A percentile compares a stretch with the other conserved stretches of the same genome.
Evolutionary conservation across 2,329 filamentous ascomycete genomes (phyloP).

Genomic region (Colletotrichum sp.): DNA sequence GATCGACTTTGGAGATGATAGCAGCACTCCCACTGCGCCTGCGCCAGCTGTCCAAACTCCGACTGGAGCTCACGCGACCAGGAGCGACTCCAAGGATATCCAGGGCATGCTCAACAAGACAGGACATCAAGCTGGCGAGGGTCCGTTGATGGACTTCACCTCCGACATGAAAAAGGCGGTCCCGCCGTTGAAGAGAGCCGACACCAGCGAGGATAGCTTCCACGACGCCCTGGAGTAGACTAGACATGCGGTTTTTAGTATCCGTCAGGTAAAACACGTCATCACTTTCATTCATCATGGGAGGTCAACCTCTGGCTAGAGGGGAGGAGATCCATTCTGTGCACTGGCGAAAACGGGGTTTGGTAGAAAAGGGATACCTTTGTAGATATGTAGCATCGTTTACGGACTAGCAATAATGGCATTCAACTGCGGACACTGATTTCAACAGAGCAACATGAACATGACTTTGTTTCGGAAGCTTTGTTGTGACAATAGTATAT

Average conservation of each 20-base stretch:
- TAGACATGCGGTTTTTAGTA: neutral
- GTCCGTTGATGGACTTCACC: slow-evolving; percentile 62
- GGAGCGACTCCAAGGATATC: slow-evolving; percentile 39
- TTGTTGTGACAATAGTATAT: neutral
- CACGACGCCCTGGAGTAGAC: slow-evolving; percentile 40
- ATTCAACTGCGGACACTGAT: slow-evolving; percentile 5
- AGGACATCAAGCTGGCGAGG: slow-evolving; percentile 47
- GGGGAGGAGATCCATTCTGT: neutral
- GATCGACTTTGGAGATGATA: slow-evolving; percentile 57
- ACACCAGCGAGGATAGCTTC: slow-evolving; percentile 42
- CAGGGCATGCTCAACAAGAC: slow-evolving; percentile 50
- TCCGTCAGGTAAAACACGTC: neutral
- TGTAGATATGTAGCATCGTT: slow-evolving; percentile 19
- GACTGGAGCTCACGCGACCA: neutral
- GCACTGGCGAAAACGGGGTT: slow-evolving; percentile 15
- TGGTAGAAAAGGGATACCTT: slow-evolving; percentile 21
- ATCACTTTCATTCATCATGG: slow-evolving; percentile 16
- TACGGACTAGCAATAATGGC: slow-evolving; percentile 3
- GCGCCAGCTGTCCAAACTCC: neutral
- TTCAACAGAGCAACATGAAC: neutral
- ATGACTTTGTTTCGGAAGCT: neutral
- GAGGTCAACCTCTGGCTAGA: slow-evolving; percentile 5
- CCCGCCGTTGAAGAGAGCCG: slow-evolving; percentile 33
- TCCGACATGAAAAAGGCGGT: slow-evolving; percentile 53
- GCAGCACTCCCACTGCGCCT: slow-evolving; percentile 2